Percentiles rank a stretch among this genome's conserved stretches.
Conservation (phyloP, 768 basidiomycete species). For the Tylopilus sp. region DNA sequence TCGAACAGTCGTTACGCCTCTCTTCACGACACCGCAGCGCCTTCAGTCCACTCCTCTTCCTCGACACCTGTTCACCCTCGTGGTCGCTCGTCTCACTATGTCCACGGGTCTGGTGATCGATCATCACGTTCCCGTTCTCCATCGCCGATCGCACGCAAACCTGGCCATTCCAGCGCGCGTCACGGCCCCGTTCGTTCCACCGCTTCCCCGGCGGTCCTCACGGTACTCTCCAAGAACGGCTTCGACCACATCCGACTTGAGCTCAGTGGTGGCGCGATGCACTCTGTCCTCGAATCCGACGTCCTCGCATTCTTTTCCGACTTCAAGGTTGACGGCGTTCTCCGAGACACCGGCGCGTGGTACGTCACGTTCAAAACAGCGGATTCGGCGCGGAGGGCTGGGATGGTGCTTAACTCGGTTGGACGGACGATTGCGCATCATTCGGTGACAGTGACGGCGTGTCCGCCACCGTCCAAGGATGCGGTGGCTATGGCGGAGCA, state of each 20-base stretch:
- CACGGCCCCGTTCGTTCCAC: conserved; percentile 21
- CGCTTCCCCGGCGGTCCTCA: conserved; percentile 23
- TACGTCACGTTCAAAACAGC: conserved; percentile 75
- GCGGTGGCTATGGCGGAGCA: conserved; percentile 30
- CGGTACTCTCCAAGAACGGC: conserved; percentile 57
- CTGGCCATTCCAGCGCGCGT: conserved; percentile 31
- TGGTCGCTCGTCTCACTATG: conserved; percentile 25
- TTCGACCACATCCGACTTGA: conserved; percentile 65
- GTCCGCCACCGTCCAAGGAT: conserved; percentile 34
- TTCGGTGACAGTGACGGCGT: conserved; percentile 51
- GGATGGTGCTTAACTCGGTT: conserved; percentile 53
- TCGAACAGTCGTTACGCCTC: conserved; percentile 20
- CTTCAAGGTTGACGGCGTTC: conserved; percentile 70
- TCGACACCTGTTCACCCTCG: conserved; percentile 32
- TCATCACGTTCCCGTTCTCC: conserved; percentile 34
- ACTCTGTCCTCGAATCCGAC: conserved; percentile 59
- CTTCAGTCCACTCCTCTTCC: conserved; percentile 31
- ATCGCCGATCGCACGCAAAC: conserved; percentile 40
- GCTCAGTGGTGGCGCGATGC: conserved; percentile 41
- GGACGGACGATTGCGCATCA: conserved; percentile 56
- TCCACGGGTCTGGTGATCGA: conserved; percentile 16
- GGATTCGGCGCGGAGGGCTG: conserved; percentile 63
- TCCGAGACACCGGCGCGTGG: conserved; percentile 68
- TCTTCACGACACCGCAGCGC: conserved; percentile 18
- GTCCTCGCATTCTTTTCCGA: conserved; percentile 64